Base-by-base conservation (phyloP, 2,329 filamentous ascomycete genomes). In the Chrysoporthe deuterocubensis region DNA sequence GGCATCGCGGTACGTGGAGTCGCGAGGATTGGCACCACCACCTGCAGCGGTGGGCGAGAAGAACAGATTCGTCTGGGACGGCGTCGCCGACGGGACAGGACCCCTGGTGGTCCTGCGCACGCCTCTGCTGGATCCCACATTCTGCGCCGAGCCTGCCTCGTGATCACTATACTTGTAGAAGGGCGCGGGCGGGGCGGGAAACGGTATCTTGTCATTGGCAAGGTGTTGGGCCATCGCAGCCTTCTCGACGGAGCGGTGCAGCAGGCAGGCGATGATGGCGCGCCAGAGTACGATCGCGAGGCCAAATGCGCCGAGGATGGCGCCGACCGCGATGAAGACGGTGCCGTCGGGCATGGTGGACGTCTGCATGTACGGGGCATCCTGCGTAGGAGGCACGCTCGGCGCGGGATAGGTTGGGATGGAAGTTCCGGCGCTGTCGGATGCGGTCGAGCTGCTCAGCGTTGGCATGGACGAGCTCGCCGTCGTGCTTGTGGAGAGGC, bases 251-350 rank as follows among this genome's bases (percentile, higher is more conserved):
- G 92, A 96, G 68, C 95, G 92, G 79, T 97, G 95, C 68, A 99
- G 88, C 54, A 95, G 91, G 86, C 93, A 97, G 69, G 92, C 94
- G 68, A 97, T 89, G 66, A 97, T 86, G 62, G 86, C 90, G 69
- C 95, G 92, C 96, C 96, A 99, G 67, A 91, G 84, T 14, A 99
- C 84, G 57, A 98, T 88, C n/a, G 89, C 89, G 9, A 93, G 82
- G 13, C 89, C 93, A 71, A 97, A 88, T 72, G 94, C 90, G 18
- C 93, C 96, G 7, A 99, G 87, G 40, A 93, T 90, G 37, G 94
- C 92, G 58, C 96, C 96, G 1, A 98, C 96, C 32, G 90, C 91
- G 74, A 99, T 99, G 81, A 99, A 99, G 68, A 99, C 91, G 4
- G 95, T 97, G 65, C 96, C 96, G 75, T 98, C 92, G 2, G 96